Evolutionary conservation across 257 asterid genomes (phyloP), one percentile per base, ranked within the genome.

Genomic region (Schizonepeta tenuifolia): DNA sequence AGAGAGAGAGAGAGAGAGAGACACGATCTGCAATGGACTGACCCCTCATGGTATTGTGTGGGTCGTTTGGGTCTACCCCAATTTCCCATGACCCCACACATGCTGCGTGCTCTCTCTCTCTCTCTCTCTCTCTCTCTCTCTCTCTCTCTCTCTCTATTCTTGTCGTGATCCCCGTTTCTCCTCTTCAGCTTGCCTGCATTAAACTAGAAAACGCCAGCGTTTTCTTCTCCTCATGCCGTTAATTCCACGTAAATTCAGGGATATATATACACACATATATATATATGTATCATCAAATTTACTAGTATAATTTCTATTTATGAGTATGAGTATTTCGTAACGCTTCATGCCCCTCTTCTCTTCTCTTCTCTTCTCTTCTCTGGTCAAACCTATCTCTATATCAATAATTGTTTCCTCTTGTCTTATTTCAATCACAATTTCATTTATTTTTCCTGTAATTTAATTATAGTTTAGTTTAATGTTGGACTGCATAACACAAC

Each of bases 1-100:
- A 0, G 3, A 58, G 71, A 51, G 71, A 46, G 64, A 57, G 75
- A 60, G 70, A 60, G 78, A 56, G 68, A 60, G 67, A 7, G 73
- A 83, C 79, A 77, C 65, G 82, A 80, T 61, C 82, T 79, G 83
- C 44, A 18, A 26, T 22, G 8, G 71, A 65, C 73, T 65, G 80
- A 75, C 76, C 58, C 76, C 70, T 41, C 77, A 72, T 72, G 55
- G 75, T 72, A 72, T 66, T 72, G 82, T 74, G 79, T 74, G 77
- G 82, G 72, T 54, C 58, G 44, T 47, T 49, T 17, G 24, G 61
- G 61, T 22, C n/a, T 22, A 77, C 77, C 75, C 58, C 86, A 77
- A 79, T 79, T 80, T 75, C 80, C 78, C 72, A 74, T 62, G 70
- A 44, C 78, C 78, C 81, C 83, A 81, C 78, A 70, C 60, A 70